Evolutionary conservation across 257 asterid species (phyloP), one percentile per base, ranked within the genome.

Genomic region (Leptodermis oblonga): DNA sequence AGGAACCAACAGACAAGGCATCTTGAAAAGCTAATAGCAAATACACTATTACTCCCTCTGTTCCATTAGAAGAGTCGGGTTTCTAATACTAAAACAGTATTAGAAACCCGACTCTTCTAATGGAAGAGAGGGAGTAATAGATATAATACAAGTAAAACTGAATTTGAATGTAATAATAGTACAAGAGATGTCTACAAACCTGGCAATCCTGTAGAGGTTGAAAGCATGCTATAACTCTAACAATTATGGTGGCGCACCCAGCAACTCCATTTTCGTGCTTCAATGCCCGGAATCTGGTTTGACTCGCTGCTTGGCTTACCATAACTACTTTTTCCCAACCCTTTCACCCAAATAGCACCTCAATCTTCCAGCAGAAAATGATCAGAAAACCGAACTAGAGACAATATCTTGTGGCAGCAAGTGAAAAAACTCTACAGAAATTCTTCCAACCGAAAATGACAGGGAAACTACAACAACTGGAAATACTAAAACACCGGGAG

Each of bases 201-300:
- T 93, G 99, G 80, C 99, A 93, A 83, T 90, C 99, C 79, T 88
- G 95, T 70, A 92, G 97, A 72, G 97, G 96, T 86, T 90, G 98
- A 81, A 93, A 90, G 87, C 99, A 93, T 66, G 94, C 99, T 79
- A 93, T 88, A 17, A 93, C 89, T 86, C 92, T 93, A 93, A 93
- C 95, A 69, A 88, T 83, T 48, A 93, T 87, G 86, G 97, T 88
- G 82, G 96, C 85, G 83, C 74, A 73, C 84, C 98, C 97, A 17
- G 79, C 86, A 80, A 87, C 80, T 78, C 98, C 98, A 85, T 67
- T 87, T 80, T 90, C 97, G 62, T 90, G 96, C 85, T 90, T 93
- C 89, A 85, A 82, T 77, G 88, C 92, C 74, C 99, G 93, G 86
- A 93, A 93, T 93, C 84, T 87, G 85, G 98, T 93, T 82, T 93